phyloP scores from a whole-genome alignment of 306 rosid species.

The Vigna radiata region DNA sequence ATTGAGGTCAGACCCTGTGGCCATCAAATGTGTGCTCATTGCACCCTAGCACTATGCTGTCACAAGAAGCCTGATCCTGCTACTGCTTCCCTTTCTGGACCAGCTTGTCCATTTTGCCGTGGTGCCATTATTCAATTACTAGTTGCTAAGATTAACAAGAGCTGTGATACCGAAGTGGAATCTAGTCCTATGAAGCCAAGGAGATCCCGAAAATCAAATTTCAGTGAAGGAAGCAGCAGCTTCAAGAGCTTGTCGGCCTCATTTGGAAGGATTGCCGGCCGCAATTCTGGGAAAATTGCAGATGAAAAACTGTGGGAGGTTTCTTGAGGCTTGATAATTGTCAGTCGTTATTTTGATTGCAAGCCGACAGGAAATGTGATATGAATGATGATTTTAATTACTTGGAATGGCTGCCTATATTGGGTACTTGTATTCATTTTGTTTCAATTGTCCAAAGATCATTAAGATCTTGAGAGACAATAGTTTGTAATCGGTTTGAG shows the following conservation, averaged over 20 bases:
- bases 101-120: conserved; percentile 87
- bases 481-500: conserved; percentile 23
- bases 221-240: conserved; percentile 91
- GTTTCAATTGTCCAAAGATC: conserved; percentile 18
- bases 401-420: conserved; percentile 28
- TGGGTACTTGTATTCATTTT: conserved; percentile 34
- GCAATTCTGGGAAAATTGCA: conserved; percentile 61
- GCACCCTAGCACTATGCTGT: conserved; percentile 88
- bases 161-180: conserved; percentile 61
- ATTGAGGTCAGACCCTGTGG: conserved; percentile 86
- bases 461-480: conserved; percentile 25
- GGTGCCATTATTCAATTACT: conserved; percentile 68
- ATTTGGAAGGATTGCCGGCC: conserved; percentile 65
- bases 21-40: conserved; percentile 95
- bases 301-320: conserved; percentile 54
- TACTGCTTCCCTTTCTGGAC: conserved; percentile 55
- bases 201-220: conserved; percentile 78
- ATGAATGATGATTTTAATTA: conserved; percentile 28
- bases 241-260: conserved; percentile 84
- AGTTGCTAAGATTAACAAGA: conserved; percentile 60
- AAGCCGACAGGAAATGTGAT: conserved; percentile 22
- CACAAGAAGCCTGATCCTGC: conserved; percentile 78
- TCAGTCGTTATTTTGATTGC: conserved; percentile 30
- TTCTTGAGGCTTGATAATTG: conserved; percentile 48
- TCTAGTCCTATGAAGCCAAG: conserved; percentile 72